These are phyloP conservation scores for Cladorrhinum sp. DNA, from an alignment of 2,329 filamentous ascomycete species.

Conservation along the genomic window DNA sequence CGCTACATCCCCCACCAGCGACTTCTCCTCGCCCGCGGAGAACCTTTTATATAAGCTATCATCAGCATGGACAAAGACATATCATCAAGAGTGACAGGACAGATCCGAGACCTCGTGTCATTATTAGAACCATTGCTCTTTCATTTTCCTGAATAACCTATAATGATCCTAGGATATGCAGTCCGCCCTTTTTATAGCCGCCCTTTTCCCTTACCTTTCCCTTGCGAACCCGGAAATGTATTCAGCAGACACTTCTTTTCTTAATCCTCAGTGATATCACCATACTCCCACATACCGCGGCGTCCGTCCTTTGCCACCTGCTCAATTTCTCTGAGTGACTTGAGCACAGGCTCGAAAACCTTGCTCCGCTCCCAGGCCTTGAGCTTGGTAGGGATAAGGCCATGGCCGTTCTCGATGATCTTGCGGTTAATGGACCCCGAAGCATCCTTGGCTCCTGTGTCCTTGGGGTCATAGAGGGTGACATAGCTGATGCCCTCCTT, in stretches of 20 bases:
- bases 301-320: slow-evolving; percentile 74
- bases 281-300: slow-evolving; percentile 96
- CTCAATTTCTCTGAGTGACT: slow-evolving; percentile 70
- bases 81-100: not conserved
- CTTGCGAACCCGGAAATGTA: not conserved
- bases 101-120: not conserved
- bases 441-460: slow-evolving; percentile 46
- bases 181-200: not conserved
- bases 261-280: slow-evolving; percentile 88
- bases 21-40: slow-evolving; percentile 10
- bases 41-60: slow-evolving; percentile 6
- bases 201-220: not conserved
- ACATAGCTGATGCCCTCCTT: slow-evolving; percentile 82
- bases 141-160: slow-evolving; percentile 1
- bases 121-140: slow-evolving; percentile 1
- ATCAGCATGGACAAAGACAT: not conserved
- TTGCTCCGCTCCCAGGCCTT: slow-evolving; percentile 81
- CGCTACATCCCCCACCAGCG: not conserved
- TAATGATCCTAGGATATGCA: slow-evolving; percentile 1
- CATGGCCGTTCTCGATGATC: slow-evolving; percentile 76
- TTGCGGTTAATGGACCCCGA: slow-evolving; percentile 83
- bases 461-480: slow-evolving; percentile 78
- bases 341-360: slow-evolving; percentile 67
- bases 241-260: not conserved
- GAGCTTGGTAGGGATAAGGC: slow-evolving; percentile 88